phyloP scores from a whole-genome alignment of 2,329 filamentous ascomycete genomes.

The Claviceps africana region DNA sequence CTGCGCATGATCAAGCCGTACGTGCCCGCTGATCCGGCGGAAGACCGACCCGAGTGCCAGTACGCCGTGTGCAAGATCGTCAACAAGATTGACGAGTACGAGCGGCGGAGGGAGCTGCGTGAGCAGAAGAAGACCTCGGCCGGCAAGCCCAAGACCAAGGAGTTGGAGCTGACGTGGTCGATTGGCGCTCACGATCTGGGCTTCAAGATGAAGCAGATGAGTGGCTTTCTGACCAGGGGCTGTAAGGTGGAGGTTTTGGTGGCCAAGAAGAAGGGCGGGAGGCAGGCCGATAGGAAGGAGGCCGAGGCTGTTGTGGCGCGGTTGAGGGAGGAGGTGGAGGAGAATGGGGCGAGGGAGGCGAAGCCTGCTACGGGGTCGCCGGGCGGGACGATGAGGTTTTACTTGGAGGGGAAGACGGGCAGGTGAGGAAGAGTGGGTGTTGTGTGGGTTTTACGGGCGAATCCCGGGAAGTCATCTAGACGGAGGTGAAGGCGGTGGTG shows the following conservation, averaged over 20 bases:
- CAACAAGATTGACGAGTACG: conserved; percentile 38
- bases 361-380: conserved; percentile 31
- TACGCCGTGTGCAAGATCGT: conserved; percentile 59
- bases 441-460: no score
- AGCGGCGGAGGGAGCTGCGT: conserved; percentile 26
- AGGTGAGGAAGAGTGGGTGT: no score
- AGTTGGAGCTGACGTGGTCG: conserved; percentile 82
- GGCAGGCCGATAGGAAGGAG: conserved; percentile 46
- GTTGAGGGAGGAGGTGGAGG: conserved; percentile 22
- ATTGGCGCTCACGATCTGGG: conserved; percentile 62
- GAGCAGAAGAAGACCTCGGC: conserved; percentile 29
- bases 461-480: no score
- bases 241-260: conserved; percentile 61
- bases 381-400: conserved; percentile 28
- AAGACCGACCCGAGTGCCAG: conserved; percentile 8
- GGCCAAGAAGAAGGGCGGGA: conserved; percentile 48
- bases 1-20: conserved; percentile 30
- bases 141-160: conserved; percentile 43
- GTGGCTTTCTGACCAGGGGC: conserved; percentile 59
- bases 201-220: conserved; percentile 55
- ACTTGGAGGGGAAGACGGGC: conserved; percentile 22
- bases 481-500: no score
- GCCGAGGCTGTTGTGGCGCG: conserved; percentile 39
- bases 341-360: conserved; percentile 27
- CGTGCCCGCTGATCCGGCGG: conserved; percentile 16